phyloP scores from a whole-genome alignment of 164 flowering plant genomes.

The Liquidambar formosana region DNA sequence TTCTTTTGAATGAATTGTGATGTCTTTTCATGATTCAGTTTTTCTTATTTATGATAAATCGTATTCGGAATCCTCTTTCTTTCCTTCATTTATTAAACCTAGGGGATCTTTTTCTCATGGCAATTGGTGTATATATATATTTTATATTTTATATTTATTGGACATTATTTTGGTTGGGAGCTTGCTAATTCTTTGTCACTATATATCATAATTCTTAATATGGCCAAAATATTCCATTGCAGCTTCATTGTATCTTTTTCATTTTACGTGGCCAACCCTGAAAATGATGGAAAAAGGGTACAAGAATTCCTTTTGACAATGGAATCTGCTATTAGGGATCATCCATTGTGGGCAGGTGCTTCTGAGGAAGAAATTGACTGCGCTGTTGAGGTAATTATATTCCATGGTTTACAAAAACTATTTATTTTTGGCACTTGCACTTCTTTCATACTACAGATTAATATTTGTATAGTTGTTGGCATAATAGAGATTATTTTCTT shows the following conservation, averaged over 20 bases:
- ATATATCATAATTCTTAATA: background rate
- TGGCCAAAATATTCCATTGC: conserved; percentile 11
- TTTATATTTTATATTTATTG: background rate
- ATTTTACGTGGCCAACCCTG: conserved; percentile 38
- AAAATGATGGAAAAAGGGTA: conserved; percentile 45
- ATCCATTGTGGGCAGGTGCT: conserved; percentile 50
- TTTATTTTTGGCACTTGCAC: background rate
- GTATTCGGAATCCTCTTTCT: background rate
- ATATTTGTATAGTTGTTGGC: background rate
- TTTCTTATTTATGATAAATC: background rate
- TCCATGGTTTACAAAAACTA: background rate
- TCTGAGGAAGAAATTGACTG: conserved; percentile 44
- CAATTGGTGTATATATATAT: background rate
- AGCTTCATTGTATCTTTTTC: conserved; percentile 61
- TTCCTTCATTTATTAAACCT: background rate
- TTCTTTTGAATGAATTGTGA: background rate
- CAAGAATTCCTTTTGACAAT: conserved; percentile 51
- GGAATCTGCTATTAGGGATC: conserved; percentile 44
- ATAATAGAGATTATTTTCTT: background rate
- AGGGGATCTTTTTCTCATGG: background rate
- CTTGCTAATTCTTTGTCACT: background rate
- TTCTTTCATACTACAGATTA: background rate
- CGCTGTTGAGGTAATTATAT: conserved; percentile 42
- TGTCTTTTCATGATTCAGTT: background rate
- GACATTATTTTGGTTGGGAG: background rate